These are phyloP conservation scores for Clonostachys rhizophaga DNA, from an alignment of 2,329 filamentous ascomycete species.

Conservation along the genomic window DNA sequence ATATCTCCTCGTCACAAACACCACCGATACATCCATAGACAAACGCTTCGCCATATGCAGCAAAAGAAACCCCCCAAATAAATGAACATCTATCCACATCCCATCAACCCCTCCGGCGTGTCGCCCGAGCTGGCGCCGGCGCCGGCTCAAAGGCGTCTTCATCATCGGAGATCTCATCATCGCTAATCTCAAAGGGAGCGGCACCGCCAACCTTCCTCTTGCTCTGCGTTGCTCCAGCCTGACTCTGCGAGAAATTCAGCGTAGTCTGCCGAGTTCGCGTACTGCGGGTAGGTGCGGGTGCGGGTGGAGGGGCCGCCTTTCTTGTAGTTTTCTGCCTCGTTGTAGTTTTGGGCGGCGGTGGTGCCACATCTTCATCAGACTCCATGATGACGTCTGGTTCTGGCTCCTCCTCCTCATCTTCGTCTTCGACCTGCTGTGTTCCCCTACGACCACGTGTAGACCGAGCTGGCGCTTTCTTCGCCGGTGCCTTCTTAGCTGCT, in stretches of 20 bases:
- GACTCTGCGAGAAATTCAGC: constrained; percentile 25
- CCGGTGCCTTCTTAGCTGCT: constrained; percentile 29
- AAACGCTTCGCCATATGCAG: no score
- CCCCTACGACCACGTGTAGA: constrained; percentile 29
- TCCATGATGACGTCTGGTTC: constrained; percentile 42
- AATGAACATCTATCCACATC: no score
- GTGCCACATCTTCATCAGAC: constrained; percentile 37
- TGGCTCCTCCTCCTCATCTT: constrained; percentile 33
- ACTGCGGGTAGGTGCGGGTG: constrained; percentile 5
- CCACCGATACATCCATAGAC: no score
- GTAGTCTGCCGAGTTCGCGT: constrained; percentile 21
- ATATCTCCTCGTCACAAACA: no score
- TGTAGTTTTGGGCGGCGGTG: constrained; percentile 28
- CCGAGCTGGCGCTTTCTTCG: constrained; percentile 37
- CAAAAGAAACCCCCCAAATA: no score
- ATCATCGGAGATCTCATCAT: constrained; percentile 59
- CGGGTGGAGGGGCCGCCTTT: constrained; percentile 7
- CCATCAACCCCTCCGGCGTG: no score
- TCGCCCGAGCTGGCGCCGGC: constrained; percentile 25
- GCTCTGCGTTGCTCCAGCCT: constrained; percentile 31
- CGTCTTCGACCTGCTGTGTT: constrained; percentile 26
- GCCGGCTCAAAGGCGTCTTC: constrained; percentile 54
- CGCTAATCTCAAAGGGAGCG: constrained; percentile 52
- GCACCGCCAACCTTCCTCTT: constrained; percentile 10
- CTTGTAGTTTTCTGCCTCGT: constrained; percentile 11